A percentile compares a stretch with the other conserved stretches of the same genome.
phyloP scores from a whole-genome alignment of 2,329 filamentous ascomycete genomes.

The Bipolaris zeicola region DNA sequence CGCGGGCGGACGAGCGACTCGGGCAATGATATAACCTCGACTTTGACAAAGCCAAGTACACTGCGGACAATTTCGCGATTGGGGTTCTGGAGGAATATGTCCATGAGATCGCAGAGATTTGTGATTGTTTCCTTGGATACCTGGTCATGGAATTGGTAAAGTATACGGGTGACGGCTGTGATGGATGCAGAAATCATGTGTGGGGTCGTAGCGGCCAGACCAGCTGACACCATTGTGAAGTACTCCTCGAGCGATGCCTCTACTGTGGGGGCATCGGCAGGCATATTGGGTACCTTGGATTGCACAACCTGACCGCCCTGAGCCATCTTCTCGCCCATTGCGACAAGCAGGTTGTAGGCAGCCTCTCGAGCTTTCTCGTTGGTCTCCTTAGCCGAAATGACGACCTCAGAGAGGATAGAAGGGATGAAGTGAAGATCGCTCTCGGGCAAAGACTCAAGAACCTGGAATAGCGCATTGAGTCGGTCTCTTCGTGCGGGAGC shows the following conservation, averaged over 20 bases:
- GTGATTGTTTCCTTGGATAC: constrained; percentile 72
- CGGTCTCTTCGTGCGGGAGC: constrained; percentile 86
- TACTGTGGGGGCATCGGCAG: constrained; percentile 75
- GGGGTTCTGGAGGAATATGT: constrained; percentile 93
- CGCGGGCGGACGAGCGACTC: constrained; percentile 78
- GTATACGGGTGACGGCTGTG: constrained; percentile 87
- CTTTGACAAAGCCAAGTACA: constrained; percentile 94
- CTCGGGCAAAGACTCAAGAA: constrained; percentile 78
- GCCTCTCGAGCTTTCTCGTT: constrained; percentile 91
- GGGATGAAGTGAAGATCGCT: constrained; percentile 91
- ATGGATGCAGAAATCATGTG: constrained; percentile 99
- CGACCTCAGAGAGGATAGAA: constrained; percentile 87
- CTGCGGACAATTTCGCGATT: constrained; percentile 96
- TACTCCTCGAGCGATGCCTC: constrained; percentile 89
- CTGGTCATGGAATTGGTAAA: constrained; percentile 83
- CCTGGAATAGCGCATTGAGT: constrained; percentile 77
- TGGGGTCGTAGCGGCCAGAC: constrained; percentile 87
- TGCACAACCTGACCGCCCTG: constrained; percentile 79
- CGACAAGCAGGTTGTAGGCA: constrained; percentile 87
- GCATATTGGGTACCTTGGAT: constrained; percentile 85
- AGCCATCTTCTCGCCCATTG: constrained; percentile 84
- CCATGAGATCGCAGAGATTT: constrained; percentile 92
- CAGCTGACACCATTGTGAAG: constrained; percentile 97
- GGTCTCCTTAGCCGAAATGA: constrained; percentile 95
- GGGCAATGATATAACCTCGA: constrained; percentile 86